phyloP scores from a whole-genome alignment of 208 protist species.

The Balamuthia mandrillaris region DNA sequence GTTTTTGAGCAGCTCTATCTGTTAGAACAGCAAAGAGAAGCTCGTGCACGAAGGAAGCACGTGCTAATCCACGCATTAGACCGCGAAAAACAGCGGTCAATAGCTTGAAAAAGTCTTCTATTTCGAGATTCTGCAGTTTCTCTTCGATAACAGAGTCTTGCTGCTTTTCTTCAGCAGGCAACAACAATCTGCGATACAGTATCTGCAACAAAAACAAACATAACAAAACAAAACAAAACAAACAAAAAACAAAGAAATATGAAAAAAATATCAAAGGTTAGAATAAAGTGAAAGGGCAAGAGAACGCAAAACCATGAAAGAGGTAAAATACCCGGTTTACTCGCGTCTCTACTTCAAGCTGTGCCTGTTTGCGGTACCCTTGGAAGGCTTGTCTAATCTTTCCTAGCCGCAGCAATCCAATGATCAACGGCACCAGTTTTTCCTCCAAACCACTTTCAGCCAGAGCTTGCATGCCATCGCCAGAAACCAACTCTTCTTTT shows the following conservation, averaged over 20 bases:
- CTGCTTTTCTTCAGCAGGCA: no score
- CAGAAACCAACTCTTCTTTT: not conserved
- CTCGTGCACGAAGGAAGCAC: no score
- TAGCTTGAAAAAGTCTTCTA: no score
- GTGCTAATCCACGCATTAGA: no score
- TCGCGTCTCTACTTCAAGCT: not conserved
- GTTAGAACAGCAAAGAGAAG: no score
- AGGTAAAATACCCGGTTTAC: not conserved
- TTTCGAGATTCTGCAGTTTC: no score
- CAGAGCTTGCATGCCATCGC: not conserved
- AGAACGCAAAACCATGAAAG: not conserved
- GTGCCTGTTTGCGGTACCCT: constrained; percentile 8
- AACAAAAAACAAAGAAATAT: not conserved
- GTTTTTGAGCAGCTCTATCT: no score
- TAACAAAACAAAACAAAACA: not conserved
- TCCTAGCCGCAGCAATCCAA: constrained; percentile 19
- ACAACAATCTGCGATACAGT: no score
- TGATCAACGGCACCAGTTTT: not conserved
- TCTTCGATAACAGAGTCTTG: no score
- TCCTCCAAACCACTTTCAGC: not conserved
- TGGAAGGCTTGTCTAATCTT: constrained; percentile 30
- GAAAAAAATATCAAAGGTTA: not conserved
- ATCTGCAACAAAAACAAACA: no score
- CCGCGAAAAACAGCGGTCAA: no score
- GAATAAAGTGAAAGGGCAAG: not conserved